Percentiles rank a stretch among this genome's conserved stretches.
These are phyloP conservation scores for Thalassiosira livingstoniorum DNA, from an alignment of 352 stramenopile genomes.

Conservation along the genomic window DNA sequence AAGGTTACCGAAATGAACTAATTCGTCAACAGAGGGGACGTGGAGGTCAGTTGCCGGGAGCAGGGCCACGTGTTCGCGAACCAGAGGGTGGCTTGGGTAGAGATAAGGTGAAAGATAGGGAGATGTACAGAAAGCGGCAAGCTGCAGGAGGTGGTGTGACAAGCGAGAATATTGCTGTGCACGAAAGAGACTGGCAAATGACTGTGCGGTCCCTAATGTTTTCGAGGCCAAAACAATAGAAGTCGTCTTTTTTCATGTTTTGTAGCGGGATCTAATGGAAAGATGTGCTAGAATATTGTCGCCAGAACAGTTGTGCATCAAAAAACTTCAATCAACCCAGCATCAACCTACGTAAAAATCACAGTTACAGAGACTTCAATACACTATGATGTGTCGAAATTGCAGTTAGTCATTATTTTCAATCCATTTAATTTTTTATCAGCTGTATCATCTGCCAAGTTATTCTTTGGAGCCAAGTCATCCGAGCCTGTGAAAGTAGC, in stretches of 20 bases:
- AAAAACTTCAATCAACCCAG: too few species aligned
- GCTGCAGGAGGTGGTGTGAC: conserved; percentile 76
- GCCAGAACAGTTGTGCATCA: too few species aligned
- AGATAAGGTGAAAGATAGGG: conserved; percentile 76
- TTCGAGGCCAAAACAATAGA: conserved; percentile 36
- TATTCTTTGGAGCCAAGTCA: too few species aligned
- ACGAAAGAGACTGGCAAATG: conserved; percentile 82
- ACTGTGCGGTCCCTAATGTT: conserved; percentile 78
- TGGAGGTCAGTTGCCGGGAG: conserved; percentile 34
- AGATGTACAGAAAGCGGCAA: conserved; percentile 82
- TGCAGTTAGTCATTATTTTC: too few species aligned
- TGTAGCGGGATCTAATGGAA: too few species aligned
- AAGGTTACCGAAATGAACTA: conserved; percentile 83
- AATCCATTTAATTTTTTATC: too few species aligned
- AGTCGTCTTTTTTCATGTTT: neutral
- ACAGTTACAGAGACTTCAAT: too few species aligned
- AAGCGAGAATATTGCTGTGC: conserved; percentile 74
- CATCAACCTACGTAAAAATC: too few species aligned
- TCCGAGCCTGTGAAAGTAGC: too few species aligned
- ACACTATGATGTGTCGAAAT: too few species aligned
- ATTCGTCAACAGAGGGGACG: conserved; percentile 64
- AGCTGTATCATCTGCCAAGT: too few species aligned
- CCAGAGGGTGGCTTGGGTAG: conserved; percentile 71
- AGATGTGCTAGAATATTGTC: too few species aligned
- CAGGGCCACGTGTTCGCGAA: conserved; percentile 70